Evolutionary conservation across 441 rosid species (phyloP).

Genomic region (Macaranga tanarius): DNA sequence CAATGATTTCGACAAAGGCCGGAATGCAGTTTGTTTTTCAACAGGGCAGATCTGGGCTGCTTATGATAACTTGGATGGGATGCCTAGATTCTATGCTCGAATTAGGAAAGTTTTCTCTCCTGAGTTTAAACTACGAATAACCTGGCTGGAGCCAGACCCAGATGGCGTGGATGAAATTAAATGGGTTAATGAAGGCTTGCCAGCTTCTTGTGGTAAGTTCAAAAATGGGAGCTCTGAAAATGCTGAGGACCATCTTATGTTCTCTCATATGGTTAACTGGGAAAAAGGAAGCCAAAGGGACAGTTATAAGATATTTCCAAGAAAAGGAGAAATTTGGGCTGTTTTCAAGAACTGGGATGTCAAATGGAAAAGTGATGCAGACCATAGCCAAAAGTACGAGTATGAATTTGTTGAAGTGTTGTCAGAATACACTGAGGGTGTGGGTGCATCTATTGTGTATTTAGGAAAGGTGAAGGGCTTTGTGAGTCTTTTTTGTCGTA

Average conservation of each 20-base stretch:
- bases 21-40: constrained; percentile 40
- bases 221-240: constrained; percentile 38
- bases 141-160: constrained; percentile 64
- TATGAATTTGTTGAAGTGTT: constrained; percentile 80
- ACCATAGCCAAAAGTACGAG: constrained; percentile 40
- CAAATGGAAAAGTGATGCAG: constrained; percentile 43
- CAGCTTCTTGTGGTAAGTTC: constrained; percentile 62
- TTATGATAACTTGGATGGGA: constrained; percentile 52
- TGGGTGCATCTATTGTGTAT: constrained; percentile 49
- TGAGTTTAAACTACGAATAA: constrained; percentile 46
- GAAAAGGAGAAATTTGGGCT: constrained; percentile 83
- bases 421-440: constrained; percentile 41
- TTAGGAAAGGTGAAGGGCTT: constrained; percentile 75
- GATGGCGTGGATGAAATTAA: constrained; percentile 40
- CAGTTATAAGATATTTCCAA: constrained; percentile 55
- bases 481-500: constrained; percentile 48
- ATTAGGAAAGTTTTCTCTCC: constrained; percentile 43
- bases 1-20: constrained; percentile 46
- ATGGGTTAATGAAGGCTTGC: constrained; percentile 46
- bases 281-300: constrained; percentile 25
- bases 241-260: constrained; percentile 44
- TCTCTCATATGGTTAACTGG: constrained; percentile 56
- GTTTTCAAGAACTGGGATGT: constrained; percentile 68
- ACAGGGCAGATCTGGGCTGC: constrained; percentile 62
- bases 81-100: constrained; percentile 74